A percentile compares a stretch with the other conserved stretches of the same genome.
These are phyloP conservation scores for Penicillium palitans DNA, from an alignment of 2,329 filamentous ascomycete species.

Conservation along the genomic window DNA sequence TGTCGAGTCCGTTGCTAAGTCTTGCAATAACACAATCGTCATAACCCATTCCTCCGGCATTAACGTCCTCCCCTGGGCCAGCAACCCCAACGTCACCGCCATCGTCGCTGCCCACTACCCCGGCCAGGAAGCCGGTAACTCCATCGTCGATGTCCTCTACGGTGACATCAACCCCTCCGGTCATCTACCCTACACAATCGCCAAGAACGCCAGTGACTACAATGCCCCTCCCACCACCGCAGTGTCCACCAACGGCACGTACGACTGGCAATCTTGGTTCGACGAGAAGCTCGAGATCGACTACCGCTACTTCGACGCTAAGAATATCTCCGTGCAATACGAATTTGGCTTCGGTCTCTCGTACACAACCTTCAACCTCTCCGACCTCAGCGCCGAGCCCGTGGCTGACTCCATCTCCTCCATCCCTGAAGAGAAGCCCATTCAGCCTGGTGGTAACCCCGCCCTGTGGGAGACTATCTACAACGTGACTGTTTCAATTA, in stretches of 20 bases:
- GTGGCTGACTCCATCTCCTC: neutral
- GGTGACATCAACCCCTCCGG: conserved; percentile 75
- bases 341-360: conserved; percentile 62
- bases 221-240: conserved; percentile 41
- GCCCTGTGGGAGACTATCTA: conserved; percentile 26
- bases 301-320: conserved; percentile 26
- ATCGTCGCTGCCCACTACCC: conserved; percentile 82
- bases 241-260: conserved; percentile 13
- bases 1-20: conserved; percentile 70
- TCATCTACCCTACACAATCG: conserved; percentile 80
- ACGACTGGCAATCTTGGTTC: conserved; percentile 21
- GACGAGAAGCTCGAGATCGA: conserved; percentile 24
- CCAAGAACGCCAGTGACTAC: conserved; percentile 65
- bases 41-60: conserved; percentile 75
- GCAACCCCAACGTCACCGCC: conserved; percentile 55
- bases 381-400: conserved; percentile 54
- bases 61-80: conserved; percentile 51
- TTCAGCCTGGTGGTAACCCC: conserved; percentile 51
- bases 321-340: conserved; percentile 21
- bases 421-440: conserved; percentile 11
- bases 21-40: conserved; percentile 80
- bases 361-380: conserved; percentile 68
- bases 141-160: conserved; percentile 77
- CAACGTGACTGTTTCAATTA: conserved; percentile 59
- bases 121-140: conserved; percentile 79